These are phyloP conservation scores for Cyclocybe aegerita DNA, from an alignment of 768 basidiomycete genomes.

Conservation along the genomic window DNA sequence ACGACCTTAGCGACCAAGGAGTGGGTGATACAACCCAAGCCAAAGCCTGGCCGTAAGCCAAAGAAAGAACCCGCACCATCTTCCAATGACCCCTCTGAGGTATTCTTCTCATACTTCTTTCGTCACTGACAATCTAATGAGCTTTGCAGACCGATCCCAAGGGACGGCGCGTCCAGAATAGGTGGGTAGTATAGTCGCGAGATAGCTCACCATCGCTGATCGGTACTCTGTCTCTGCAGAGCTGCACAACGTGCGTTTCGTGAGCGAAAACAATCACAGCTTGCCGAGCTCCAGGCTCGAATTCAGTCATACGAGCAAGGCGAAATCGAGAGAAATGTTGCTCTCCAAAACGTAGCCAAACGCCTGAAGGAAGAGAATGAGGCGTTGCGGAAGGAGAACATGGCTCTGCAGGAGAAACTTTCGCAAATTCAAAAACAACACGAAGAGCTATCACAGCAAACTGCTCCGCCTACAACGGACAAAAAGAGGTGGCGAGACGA, in stretches of 20 bases:
- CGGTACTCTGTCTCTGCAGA: constrained; percentile 33
- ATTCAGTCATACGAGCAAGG: constrained; percentile 85
- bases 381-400: constrained; percentile 66
- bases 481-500: constrained; percentile 63
- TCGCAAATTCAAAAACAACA: constrained; percentile 39
- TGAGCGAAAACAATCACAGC: constrained; percentile 85
- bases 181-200: constrained; percentile 36
- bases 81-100: constrained; percentile 48
- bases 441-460: constrained; percentile 12
- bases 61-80: constrained; percentile 59
- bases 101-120: constrained; percentile 26
- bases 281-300: constrained; percentile 84
- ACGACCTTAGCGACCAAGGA: constrained; percentile 71
- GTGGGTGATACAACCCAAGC: constrained; percentile 85
- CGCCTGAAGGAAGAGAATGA: constrained; percentile 88
- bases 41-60: constrained; percentile 86
- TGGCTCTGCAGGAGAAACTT: constrained; percentile 52
- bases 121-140: constrained; percentile 3
- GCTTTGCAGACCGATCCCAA: constrained; percentile 45
- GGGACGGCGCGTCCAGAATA: constrained; percentile 76
- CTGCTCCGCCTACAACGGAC: constrained; percentile 31
- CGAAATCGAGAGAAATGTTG: constrained; percentile 86
- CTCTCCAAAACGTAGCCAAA: constrained; percentile 80
- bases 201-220: neutral
- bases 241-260: constrained; percentile 89